phyloP scores from a whole-genome alignment of 2,329 filamentous ascomycete genomes.

The Nothophaeocryptopus gaeumannii region DNA sequence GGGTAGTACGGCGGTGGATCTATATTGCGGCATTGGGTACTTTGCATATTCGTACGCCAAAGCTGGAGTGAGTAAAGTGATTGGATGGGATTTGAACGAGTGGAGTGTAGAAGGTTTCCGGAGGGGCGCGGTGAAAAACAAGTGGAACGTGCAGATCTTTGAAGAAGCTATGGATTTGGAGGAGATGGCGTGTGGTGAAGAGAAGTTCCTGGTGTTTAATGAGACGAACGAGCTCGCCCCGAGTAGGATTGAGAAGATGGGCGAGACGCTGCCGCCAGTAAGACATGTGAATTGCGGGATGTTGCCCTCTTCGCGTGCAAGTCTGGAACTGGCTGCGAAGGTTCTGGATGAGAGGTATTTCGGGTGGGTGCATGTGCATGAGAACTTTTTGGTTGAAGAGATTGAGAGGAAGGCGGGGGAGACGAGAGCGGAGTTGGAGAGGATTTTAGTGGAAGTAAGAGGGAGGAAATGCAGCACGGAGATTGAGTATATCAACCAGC shows the following conservation, averaged over 20 bases:
- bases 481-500: constrained; percentile 47
- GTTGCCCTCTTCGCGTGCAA: constrained; percentile 50
- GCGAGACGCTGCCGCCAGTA: constrained; percentile 37
- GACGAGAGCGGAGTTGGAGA: constrained; percentile 37
- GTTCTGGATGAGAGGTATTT: constrained; percentile 46
- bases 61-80: constrained; percentile 64
- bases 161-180: constrained; percentile 3
- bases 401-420: constrained; percentile 46
- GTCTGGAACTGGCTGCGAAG: constrained; percentile 51
- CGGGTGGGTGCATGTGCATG: constrained; percentile 61
- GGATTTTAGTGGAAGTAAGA: constrained; percentile 19
- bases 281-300: constrained; percentile 60
- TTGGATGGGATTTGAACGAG: constrained; percentile 84
- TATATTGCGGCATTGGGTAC: constrained; percentile 93
- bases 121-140: constrained; percentile 41
- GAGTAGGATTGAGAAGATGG: constrained; percentile 26
- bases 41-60: constrained; percentile 81
- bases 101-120: constrained; percentile 49
- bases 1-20: constrained; percentile 57
- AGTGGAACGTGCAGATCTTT: constrained; percentile 33
- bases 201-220: constrained; percentile 40
- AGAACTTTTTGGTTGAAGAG: constrained; percentile 53
- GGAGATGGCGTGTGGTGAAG: constrained; percentile 5
- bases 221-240: constrained; percentile 40
- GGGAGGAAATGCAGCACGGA: constrained; percentile 12